Conservation (phyloP, 2,329 filamentous ascomycete species). For the Graphilbum fragrans region DNA sequence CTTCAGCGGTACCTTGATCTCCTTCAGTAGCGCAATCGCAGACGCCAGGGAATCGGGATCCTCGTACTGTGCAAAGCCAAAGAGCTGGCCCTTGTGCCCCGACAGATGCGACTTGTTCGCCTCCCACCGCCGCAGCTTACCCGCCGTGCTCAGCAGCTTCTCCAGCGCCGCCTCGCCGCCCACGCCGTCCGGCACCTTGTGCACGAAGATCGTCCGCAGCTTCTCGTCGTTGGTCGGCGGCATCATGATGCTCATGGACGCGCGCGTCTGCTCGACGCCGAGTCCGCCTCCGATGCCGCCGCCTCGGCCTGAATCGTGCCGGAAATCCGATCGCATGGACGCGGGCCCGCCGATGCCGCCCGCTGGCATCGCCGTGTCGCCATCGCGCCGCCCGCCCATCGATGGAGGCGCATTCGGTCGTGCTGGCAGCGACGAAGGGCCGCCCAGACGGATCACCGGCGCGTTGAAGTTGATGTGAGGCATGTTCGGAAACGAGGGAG, state of each 20-base stretch:
- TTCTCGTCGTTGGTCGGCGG: constrained; percentile 87
- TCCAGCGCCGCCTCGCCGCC: constrained; percentile 71
- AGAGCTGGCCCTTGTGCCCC: constrained; percentile 72
- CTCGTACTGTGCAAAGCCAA: constrained; percentile 93
- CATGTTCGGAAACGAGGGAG: constrained; percentile 77
- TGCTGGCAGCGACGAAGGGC: constrained; percentile 8
- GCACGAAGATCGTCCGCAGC: constrained; percentile 79
- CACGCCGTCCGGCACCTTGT: constrained; percentile 68
- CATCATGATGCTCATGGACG: constrained; percentile 51
- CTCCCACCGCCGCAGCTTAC: constrained; percentile 76
- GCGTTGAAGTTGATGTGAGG: constrained; percentile 98
- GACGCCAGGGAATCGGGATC: constrained; percentile 78
- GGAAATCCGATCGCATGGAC: constrained; percentile 40
- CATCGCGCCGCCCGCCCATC: constrained; percentile 24
- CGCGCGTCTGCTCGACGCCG: constrained; percentile 51
- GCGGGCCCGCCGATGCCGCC: constrained; percentile 27
- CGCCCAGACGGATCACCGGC: constrained; percentile 81
- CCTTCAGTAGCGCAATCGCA: constrained; percentile 72
- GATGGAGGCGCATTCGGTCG: constrained; percentile 34
- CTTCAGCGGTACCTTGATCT: constrained; percentile 71
- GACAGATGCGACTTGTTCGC: constrained; percentile 46
- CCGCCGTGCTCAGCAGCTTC: constrained; percentile 63
- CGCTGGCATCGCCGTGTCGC: too few species aligned
- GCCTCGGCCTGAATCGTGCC: constrained; percentile 28
- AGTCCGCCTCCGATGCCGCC: not conserved